Evolutionary conservation across 164 flowering plant genomes (phyloP).

Genomic region (Litsea cubeba): DNA sequence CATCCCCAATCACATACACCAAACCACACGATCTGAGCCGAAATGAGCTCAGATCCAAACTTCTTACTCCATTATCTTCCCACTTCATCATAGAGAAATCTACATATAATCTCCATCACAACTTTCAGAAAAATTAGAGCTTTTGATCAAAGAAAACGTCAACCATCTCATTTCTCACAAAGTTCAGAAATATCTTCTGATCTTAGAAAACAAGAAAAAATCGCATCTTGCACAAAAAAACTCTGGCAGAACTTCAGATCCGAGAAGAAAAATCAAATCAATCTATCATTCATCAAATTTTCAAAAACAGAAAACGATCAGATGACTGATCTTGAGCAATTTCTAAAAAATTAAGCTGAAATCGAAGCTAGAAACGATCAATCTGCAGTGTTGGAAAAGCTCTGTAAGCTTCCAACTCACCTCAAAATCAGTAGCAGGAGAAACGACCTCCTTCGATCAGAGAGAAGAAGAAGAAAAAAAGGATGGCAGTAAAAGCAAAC

Average conservation of each 20-base stretch:
- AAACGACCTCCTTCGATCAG: not conserved
- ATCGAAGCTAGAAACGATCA: no score
- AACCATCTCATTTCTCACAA: no score
- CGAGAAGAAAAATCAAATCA: not conserved
- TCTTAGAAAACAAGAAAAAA: no score
- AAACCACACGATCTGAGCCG: not conserved
- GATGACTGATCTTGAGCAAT: no score
- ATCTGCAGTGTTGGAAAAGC: not conserved
- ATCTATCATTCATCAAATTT: no score
- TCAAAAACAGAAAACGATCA: no score
- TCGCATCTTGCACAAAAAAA: not conserved
- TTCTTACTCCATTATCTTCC: not conserved
- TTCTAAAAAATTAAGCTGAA: no score
- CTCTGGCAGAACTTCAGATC: not conserved
- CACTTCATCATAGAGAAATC: not conserved
- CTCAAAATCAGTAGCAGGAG: not conserved
- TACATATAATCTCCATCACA: not conserved
- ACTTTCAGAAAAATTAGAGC: not conserved
- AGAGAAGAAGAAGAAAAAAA: not conserved
- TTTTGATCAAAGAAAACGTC: no score
- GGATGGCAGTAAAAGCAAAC: no score
- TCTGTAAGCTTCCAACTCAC: constrained; percentile 3
- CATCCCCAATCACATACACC: not conserved
- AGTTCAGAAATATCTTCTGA: no score
- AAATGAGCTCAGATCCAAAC: not conserved